Conservation (phyloP, 768 basidiomycete genomes). For the Lentinula lateritia region DNA sequence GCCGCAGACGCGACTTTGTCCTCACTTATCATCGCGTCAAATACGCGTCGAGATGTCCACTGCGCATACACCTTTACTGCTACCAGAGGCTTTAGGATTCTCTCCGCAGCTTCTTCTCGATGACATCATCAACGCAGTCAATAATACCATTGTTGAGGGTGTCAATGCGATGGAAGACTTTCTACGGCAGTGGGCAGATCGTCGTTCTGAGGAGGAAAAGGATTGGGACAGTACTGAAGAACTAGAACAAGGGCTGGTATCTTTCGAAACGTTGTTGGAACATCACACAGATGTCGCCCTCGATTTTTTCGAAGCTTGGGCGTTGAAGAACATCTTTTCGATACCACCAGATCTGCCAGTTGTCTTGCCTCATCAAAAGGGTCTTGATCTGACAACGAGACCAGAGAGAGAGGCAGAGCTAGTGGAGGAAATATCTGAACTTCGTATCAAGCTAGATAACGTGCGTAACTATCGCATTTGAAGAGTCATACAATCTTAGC, state of each 20-base stretch:
- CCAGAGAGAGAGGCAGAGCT: conserved; percentile 57
- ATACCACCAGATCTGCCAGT: conserved; percentile 64
- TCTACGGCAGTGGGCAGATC: conserved; percentile 68
- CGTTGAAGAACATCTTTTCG: conserved; percentile 80
- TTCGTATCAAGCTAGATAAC: conserved; percentile 62
- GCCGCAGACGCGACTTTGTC: background rate
- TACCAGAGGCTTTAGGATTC: conserved; percentile 76
- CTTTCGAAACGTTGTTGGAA: conserved; percentile 85
- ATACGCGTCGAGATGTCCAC: background rate
- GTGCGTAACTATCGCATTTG: conserved; percentile 35
- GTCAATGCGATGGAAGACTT: conserved; percentile 80
- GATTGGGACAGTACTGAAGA: conserved; percentile 63
- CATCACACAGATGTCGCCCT: conserved; percentile 87
- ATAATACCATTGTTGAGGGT: conserved; percentile 72
- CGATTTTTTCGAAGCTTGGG: conserved; percentile 91
- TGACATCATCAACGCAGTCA: conserved; percentile 79
- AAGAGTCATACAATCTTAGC: conserved; percentile 3
- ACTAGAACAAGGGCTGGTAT: conserved; percentile 73
- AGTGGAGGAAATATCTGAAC: conserved; percentile 60
- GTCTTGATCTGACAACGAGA: conserved; percentile 57
- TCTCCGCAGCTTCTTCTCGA: conserved; percentile 82
- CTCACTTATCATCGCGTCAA: conserved; percentile 1
- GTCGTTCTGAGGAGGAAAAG: conserved; percentile 40
- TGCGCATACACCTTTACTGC: conserved; percentile 38
- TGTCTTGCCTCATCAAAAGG: conserved; percentile 71